Conservation (phyloP, 2,329 filamentous ascomycete genomes). For the Trichoderma sp. region DNA sequence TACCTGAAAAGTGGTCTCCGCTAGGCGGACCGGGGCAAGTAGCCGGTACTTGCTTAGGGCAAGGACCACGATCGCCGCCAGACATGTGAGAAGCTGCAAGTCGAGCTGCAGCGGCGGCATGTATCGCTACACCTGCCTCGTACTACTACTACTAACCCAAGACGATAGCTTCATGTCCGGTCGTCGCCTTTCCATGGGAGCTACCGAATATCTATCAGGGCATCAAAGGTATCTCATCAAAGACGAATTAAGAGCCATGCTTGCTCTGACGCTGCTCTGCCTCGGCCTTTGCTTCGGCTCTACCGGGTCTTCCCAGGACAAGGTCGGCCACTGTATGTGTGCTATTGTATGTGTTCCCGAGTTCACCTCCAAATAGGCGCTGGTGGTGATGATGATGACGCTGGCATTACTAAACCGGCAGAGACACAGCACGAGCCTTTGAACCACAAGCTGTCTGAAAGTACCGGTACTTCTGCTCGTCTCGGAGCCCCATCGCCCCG, state of each 20-base stretch:
- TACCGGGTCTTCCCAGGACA: no score
- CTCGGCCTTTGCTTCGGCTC: not conserved
- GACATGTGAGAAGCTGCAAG: conserved; percentile 25
- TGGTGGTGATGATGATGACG: not conserved
- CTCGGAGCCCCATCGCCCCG: not conserved
- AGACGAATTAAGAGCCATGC: not conserved
- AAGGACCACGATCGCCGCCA: conserved; percentile 18
- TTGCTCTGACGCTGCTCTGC: not conserved
- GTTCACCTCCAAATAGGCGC: no score
- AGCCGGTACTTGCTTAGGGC: conserved; percentile 25
- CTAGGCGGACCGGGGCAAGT: conserved; percentile 21
- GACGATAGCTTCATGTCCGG: no score
- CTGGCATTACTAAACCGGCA: not conserved
- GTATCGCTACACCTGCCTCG: not conserved
- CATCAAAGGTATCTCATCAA: no score
- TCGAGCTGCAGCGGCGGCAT: not conserved
- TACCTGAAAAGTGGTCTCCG: conserved; percentile 4
- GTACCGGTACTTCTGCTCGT: not conserved
- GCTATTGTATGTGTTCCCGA: no score
- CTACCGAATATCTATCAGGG: no score
- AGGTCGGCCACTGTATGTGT: no score
- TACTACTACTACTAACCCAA: no score
- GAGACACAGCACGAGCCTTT: not conserved
- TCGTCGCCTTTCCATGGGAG: no score
- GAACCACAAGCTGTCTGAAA: not conserved